Conservation (phyloP, 2,329 filamentous ascomycete genomes). For the Alternaria sp. region DNA sequence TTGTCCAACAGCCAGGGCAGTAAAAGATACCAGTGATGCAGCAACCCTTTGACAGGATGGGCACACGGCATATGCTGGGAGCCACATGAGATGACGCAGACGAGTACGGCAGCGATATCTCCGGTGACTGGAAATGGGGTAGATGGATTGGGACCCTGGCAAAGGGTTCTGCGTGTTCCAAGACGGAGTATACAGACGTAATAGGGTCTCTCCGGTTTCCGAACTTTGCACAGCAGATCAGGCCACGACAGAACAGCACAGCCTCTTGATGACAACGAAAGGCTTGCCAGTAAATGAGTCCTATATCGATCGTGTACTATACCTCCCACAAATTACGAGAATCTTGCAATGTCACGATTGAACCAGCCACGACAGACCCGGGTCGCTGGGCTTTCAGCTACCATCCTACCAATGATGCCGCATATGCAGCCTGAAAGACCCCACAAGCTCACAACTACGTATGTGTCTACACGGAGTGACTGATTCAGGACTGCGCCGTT, state of each 20-base stretch:
- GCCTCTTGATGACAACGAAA: neutral
- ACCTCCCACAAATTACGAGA: neutral
- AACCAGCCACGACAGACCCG: constrained; percentile 3
- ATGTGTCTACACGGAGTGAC: neutral
- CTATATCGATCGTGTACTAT: constrained; percentile 1
- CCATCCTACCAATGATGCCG: neutral
- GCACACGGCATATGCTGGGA: constrained; percentile 19
- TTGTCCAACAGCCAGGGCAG: constrained; percentile 71
- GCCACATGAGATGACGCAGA: constrained; percentile 21
- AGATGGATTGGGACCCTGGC: neutral
- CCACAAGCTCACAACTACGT: neutral
- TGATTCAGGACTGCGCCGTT: neutral
- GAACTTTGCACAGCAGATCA: constrained; percentile 1
- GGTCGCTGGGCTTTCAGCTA: neutral
- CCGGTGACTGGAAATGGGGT: constrained; percentile 6
- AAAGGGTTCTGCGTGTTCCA: neutral
- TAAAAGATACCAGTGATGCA: constrained; percentile 21
- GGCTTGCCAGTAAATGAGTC: neutral
- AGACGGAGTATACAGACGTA: neutral
- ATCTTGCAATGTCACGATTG: neutral
- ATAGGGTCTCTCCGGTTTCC: neutral
- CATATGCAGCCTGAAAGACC: constrained; percentile 1
- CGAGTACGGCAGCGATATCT: constrained; percentile 14
- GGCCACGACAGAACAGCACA: constrained; percentile 3
- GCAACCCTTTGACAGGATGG: constrained; percentile 18